Percentiles rank a stretch among this genome's conserved stretches.
These are phyloP conservation scores for Cryptococcus amylolentus DNA, from an alignment of 1,284 basidiomycete genomes.

Conservation along the genomic window DNA sequence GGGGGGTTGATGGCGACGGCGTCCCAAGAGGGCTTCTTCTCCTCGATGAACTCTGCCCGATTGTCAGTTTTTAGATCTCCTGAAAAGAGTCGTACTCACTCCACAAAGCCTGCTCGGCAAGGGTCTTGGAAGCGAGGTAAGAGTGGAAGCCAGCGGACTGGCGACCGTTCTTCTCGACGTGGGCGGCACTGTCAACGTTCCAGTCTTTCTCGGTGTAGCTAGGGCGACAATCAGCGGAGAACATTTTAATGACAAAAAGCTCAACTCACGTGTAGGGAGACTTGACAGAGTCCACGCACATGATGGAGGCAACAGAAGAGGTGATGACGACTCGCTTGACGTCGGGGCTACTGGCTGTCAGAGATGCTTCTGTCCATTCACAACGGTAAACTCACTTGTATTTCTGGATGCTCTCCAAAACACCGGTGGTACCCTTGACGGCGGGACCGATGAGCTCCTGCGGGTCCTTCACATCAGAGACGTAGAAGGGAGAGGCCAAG, in stretches of 20 bases:
- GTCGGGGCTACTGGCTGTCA: constrained; percentile 32
- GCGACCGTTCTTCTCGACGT: constrained; percentile 57
- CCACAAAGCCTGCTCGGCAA: constrained; percentile 60
- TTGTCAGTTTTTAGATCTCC: constrained; percentile 7
- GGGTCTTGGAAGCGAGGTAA: constrained; percentile 55
- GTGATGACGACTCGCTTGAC: constrained; percentile 68
- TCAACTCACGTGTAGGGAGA: not conserved
- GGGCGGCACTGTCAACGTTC: constrained; percentile 59
- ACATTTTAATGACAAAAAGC: not conserved
- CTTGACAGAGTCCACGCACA: constrained; percentile 26
- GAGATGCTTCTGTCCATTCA: not conserved
- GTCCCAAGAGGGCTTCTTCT: constrained; percentile 59
- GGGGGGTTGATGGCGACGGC: constrained; percentile 58
- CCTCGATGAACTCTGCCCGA: constrained; percentile 54
- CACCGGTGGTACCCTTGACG: constrained; percentile 60
- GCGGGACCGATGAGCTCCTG: constrained; percentile 62
- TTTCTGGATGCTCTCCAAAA: constrained; percentile 58
- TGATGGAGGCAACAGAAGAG: constrained; percentile 58
- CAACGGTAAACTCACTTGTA: constrained; percentile 49
- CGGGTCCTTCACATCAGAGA: constrained; percentile 37
- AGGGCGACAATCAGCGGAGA: not conserved
- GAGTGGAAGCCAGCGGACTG: constrained; percentile 55
- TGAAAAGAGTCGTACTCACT: constrained; percentile 20
- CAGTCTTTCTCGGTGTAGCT: constrained; percentile 55
- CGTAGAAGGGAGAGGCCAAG: constrained; percentile 37